phyloP scores from a whole-genome alignment of 2,329 filamentous ascomycete genomes.

The Sporothrix brasiliensis region DNA sequence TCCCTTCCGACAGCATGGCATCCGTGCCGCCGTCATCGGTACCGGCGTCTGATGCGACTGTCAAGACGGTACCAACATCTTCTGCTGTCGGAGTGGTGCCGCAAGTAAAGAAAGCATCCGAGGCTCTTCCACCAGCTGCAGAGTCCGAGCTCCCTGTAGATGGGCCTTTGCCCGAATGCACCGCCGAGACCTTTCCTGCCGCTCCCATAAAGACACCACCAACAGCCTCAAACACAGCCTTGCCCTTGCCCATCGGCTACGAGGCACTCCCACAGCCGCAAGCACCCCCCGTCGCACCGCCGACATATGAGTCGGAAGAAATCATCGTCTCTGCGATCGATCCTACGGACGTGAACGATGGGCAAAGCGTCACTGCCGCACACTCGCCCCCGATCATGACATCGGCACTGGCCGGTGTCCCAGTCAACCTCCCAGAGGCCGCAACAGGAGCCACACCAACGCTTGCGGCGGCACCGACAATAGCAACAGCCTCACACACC shows the following conservation, averaged over 20 bases:
- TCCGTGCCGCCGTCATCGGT: not conserved
- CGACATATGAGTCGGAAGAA: constrained; percentile 23
- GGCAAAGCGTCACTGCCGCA: constrained; percentile 9
- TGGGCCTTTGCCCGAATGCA: not conserved
- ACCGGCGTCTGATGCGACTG: not conserved
- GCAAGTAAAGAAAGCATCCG: not conserved
- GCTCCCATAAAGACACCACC: not conserved
- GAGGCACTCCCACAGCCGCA: constrained; percentile 20
- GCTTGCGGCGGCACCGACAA: not conserved
- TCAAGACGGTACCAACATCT: not conserved
- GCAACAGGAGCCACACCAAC: not conserved
- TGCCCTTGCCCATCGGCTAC: not conserved
- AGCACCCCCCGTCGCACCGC: constrained; percentile 22
- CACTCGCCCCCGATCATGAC: constrained; percentile 32
- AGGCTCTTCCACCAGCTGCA: not conserved
- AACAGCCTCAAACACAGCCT: not conserved
- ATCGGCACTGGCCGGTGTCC: constrained; percentile 19
- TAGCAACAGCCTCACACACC: not conserved
- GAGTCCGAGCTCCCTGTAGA: not conserved
- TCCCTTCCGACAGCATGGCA: constrained; percentile 7
- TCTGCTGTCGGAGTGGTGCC: not conserved
- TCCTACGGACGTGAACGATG: not conserved
- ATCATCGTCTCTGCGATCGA: constrained; percentile 19
- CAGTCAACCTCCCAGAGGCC: not conserved
- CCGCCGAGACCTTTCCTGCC: not conserved